A percentile compares a stretch with the other conserved stretches of the same genome.
Conservation (phyloP, 495 filamentous ascomycete genomes). For the Chaetomium fimeti region DNA sequence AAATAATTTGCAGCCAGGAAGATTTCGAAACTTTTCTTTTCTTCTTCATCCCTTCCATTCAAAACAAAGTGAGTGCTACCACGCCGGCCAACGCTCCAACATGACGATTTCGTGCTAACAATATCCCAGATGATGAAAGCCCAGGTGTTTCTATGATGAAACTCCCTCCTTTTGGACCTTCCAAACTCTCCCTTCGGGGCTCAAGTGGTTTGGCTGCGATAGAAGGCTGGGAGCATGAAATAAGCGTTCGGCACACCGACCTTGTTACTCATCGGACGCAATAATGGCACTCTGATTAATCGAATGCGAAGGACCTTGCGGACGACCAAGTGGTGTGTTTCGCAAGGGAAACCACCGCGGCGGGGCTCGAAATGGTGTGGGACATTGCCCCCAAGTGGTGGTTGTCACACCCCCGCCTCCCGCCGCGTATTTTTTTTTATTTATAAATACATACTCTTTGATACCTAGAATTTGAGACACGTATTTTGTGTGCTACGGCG, state of each 20-base stretch:
- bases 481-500: background rate
- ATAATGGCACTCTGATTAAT: constrained; percentile 91
- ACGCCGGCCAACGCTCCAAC: constrained; percentile 11
- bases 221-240: constrained; percentile 76
- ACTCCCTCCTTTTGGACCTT: constrained; percentile 63
- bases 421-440: background rate
- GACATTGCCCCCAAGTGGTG: constrained; percentile 15
- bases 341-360: background rate
- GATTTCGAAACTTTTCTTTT: constrained; percentile 39
- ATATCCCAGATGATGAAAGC: constrained; percentile 93
- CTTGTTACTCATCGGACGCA: constrained; percentile 98
- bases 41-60: constrained; percentile 93
- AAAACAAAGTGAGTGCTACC: constrained; percentile 69
- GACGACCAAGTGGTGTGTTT: constrained; percentile 11
- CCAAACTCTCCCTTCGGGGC: constrained; percentile 81
- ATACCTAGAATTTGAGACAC: constrained; percentile 3
- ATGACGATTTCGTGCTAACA: constrained; percentile 44
- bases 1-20: constrained; percentile 21
- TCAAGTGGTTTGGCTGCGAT: constrained; percentile 78
- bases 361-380: background rate
- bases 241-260: constrained; percentile 97
- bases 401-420: background rate
- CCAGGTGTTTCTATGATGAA: constrained; percentile 85
- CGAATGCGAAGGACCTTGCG: constrained; percentile 38
- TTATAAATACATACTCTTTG: background rate